Evolutionary conservation across 2,329 filamentous ascomycete species (phyloP), one percentile per base, ranked within the genome.

Genomic region (Trichophyton benhamiae): DNA sequence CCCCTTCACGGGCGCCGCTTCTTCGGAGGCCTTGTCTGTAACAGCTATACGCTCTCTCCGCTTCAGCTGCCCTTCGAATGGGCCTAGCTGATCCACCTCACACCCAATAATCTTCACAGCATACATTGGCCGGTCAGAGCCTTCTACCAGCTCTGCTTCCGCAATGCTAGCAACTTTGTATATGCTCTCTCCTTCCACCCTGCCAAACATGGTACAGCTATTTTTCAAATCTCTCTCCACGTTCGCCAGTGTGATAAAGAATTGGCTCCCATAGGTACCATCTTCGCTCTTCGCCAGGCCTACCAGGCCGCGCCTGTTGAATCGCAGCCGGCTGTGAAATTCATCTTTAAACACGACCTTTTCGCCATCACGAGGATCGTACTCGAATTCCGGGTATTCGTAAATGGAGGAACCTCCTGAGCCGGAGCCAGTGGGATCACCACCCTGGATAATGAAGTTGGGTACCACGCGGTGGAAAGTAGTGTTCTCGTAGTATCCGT

Each of bases 101-200:
- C 73, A 76, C 13, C 72, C 74, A 0, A 72, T 75, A 60, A 99
- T 86, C 72, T 86, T 91, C 41, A 90, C 83, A 0, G 92, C 87
- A 72, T 96, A 99, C 57, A 95, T 75, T 1, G 92, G 92, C 64
- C 90, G 82, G 65, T 97, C 92, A 5, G 83, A 86, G 15, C 85
- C 87, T 60, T 89, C 86, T 27, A 87, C 83, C 17, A 95, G 78
- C 70, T 97, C 94, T 0, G 83, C 84, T 71, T 97, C 91, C 20
- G 88, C 91, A 80, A 97, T 96, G 75, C 91, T 95, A 70, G 91
- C 86, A 69, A 99, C 74, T 72, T 96, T 97, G 77, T 95, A 99
- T 61, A 99, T 94, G 15, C 92, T 96, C 66, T 97, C 90, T 30
- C 92, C 94, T 41, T 88, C 90, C 52, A 99, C 83, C 61, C 94